Base-by-base conservation (phyloP, 306 rosid species). In the Arachis hypogaea region DNA sequence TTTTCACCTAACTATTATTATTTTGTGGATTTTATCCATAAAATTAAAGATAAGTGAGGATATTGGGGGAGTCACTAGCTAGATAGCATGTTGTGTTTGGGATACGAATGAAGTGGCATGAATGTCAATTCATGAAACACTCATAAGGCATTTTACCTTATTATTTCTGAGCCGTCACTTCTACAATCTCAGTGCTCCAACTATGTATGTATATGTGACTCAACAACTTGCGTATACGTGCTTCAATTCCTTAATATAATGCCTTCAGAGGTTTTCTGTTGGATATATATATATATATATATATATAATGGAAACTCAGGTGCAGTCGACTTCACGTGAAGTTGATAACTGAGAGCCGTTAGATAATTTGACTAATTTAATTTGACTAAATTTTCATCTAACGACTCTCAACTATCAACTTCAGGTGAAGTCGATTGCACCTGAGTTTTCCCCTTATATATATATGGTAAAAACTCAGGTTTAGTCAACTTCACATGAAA, bases 181-280 rank as follows among this genome's bases (percentile, higher is more conserved):
- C 69, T 16, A 60, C 6, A 58, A 43, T 54, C 52, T 69, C 56
- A 78, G 75, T 76, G 86, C 77, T 81, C 75, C 83, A 75, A 72
- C 78, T 36, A 22, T 10, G 7, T 28, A 44, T 33, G 38, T 22
- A 77, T 60, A 16, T 52, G 77, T 79, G 65, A 78, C 58, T 78
- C 11, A 65, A 69, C 67, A 60, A 72, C 46, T 78, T 76, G 82
- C 74, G 69, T 55, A 9, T 76, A 80, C 74, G 69, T 55, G 9
- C 76, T 69, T 68, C 22, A 18, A 18, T 18, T 18, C 60, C 22
- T 69, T 55, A 4, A 30, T 45, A 66, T 6, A 33, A 66, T 6
- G 18, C 33, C 50, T 68, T 76, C 42, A 42, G 42, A 42, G 54
- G 12, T 41, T 56, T 70, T 55, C 3, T 68, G 59, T 51, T 51